phyloP scores from a whole-genome alignment of 2,329 filamentous ascomycete genomes.

The Colletotrichum siamense region DNA sequence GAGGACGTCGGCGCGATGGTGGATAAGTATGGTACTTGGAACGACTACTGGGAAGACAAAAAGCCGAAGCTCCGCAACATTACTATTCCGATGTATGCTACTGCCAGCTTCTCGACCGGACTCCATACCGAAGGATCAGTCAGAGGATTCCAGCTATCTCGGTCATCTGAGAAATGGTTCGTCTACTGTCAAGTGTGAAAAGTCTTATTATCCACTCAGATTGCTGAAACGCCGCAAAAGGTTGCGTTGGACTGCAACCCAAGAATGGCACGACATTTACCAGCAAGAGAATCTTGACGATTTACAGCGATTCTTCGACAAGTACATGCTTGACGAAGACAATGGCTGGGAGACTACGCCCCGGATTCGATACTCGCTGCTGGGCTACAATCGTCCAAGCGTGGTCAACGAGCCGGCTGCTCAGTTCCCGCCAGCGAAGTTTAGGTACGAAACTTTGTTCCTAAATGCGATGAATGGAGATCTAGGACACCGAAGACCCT shows the following conservation, averaged over 20 bases:
- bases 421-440: background rate
- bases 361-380: background rate
- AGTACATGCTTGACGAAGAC: background rate
- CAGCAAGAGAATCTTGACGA: background rate
- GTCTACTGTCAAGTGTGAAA: background rate
- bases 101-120: slow-evolving; percentile 5
- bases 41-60: slow-evolving; percentile 26
- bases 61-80: slow-evolving; percentile 23
- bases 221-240: background rate
- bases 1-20: slow-evolving; percentile 25
- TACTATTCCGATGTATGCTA: slow-evolving; percentile 25
- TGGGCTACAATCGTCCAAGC: background rate
- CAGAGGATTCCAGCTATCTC: background rate
- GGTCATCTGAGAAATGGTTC: background rate
- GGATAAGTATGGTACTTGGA: slow-evolving; percentile 19
- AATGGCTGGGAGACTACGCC: background rate
- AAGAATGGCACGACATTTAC: background rate
- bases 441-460: background rate
- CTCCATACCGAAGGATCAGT: background rate
- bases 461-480: background rate
- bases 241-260: background rate
- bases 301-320: background rate
- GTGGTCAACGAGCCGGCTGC: background rate
- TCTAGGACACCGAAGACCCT: background rate
- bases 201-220: background rate